Evolutionary conservation across 768 basidiomycete genomes (phyloP), one percentile per base, ranked within the genome.

Genomic region (Mycena chlorophos): DNA sequence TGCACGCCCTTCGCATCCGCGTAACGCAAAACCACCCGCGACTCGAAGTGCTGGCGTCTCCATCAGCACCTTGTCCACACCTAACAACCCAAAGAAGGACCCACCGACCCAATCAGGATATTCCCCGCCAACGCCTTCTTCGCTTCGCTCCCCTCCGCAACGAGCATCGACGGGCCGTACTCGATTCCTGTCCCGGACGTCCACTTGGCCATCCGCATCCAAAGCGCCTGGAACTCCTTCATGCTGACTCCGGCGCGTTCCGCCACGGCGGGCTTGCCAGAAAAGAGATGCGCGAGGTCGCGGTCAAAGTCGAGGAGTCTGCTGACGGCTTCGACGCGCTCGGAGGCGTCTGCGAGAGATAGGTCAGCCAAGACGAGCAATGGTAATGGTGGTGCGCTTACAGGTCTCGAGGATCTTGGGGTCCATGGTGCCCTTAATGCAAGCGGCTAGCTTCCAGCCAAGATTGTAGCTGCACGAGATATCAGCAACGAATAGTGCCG

Each of bases 301-400:
- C 68, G 66, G 60, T 77, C 76, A 49, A 74, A 75, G 42, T 71
- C 65, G 57, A 77, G 75, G 31, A 79, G 68, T 20, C 73, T 69
- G 38, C 73, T 64, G 0, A 76, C 77, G 51, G 63, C 69, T 46
- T 68, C 66, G n/a, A 71, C 68, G 4, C 78, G 68, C 54, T 79
- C 78, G 17, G 8, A 27, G 14, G 48, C 54, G 26, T 62, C 60
- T 61, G 16, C 2, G 16, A 5, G 14, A 19, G n/a, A n/a, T n/a
- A n/a, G 8, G 31, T 30, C 2, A 14, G n/a, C 16, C 14, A 49
- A 39, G 5, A 20, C 16, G 14, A 19, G 30, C 17, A n/a, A 20
- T 16, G 25, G 19, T 3, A 28, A 31, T 45, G 1, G 1, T 14
- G 27, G 22, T 8, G 30, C 38, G 20, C 19, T 23, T 3, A 61